A percentile compares a stretch with the other conserved stretches of the same genome.
These are phyloP conservation scores for Boletellus sp. DNA, from an alignment of 1,284 basidiomycete species.

Conservation along the genomic window DNA sequence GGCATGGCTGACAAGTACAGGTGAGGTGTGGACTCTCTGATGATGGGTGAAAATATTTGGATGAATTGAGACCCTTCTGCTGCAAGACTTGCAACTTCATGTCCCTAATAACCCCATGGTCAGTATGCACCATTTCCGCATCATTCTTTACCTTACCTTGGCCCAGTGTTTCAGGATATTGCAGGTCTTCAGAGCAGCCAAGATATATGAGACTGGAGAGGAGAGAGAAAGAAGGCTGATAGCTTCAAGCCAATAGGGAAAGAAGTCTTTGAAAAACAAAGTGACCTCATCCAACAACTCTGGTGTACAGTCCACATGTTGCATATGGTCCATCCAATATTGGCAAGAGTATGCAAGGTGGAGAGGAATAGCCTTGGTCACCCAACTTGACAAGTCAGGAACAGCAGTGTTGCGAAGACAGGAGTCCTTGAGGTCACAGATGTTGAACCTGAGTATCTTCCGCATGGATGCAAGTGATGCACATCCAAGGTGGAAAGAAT, in stretches of 20 bases:
- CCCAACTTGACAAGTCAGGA: neutral
- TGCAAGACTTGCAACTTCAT: slow-evolving; percentile 20
- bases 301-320: neutral
- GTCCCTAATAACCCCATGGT: slow-evolving; percentile 6
- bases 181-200: slow-evolving; percentile 13
- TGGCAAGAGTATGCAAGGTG: slow-evolving; percentile 16
- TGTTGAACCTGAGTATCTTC: slow-evolving; percentile 18
- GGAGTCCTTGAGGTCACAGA: slow-evolving; percentile 22
- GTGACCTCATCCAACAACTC: slow-evolving; percentile 11
- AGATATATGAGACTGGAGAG: slow-evolving; percentile 2
- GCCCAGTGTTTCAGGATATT: slow-evolving; percentile 12
- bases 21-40: slow-evolving; percentile 21
- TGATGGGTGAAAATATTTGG: slow-evolving; percentile 16
- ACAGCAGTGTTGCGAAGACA: slow-evolving; percentile 8
- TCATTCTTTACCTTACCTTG: slow-evolving; percentile 9
- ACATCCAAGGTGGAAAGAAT: slow-evolving; percentile 15
- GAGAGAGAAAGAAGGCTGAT: slow-evolving; percentile 21
- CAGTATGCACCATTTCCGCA: neutral
- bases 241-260: slow-evolving; percentile 21
- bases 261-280: slow-evolving; percentile 17
- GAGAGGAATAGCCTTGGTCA: slow-evolving; percentile 8
- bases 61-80: slow-evolving; percentile 19
- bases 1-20: slow-evolving; percentile 25
- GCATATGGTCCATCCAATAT: slow-evolving; percentile 23
- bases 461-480: slow-evolving; percentile 15